A percentile compares a stretch with the other conserved stretches of the same genome.
These are phyloP conservation scores for Aureobasidium melanogenum DNA, from an alignment of 2,329 filamentous ascomycete species.

Conservation along the genomic window DNA sequence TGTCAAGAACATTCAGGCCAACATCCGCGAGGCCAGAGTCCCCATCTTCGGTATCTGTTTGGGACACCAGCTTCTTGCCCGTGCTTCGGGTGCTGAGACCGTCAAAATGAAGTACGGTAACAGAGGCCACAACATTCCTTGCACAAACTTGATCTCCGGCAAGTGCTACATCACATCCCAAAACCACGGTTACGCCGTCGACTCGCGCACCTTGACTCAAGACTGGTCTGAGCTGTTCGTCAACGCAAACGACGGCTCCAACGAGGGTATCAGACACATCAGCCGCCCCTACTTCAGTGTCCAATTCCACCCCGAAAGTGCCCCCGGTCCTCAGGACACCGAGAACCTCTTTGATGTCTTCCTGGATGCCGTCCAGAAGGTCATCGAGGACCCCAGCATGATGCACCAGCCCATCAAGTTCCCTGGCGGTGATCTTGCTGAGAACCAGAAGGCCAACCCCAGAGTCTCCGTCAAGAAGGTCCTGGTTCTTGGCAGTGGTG, in stretches of 20 bases:
- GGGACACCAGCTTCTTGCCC: conserved; percentile 85
- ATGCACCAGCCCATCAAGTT: conserved; percentile 71
- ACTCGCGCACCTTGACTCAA: conserved; percentile 62
- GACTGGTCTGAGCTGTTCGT: conserved; percentile 94
- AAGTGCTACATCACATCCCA: conserved; percentile 98
- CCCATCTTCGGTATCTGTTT: conserved; percentile 96
- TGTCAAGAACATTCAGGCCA: conserved; percentile 66
- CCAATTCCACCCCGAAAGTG: conserved; percentile 98
- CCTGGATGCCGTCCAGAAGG: conserved; percentile 70
- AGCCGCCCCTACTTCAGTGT: conserved; percentile 92
- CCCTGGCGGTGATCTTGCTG: conserved; percentile 71
- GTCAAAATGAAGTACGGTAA: conserved; percentile 99
- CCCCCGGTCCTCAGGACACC: conserved; percentile 87
- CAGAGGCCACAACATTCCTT: conserved; percentile 96
- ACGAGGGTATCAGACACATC: conserved; percentile 89
- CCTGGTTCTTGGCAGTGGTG: conserved; percentile 85
- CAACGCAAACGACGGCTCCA: conserved; percentile 96
- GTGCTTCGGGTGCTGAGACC: conserved; percentile 77
- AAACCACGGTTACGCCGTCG: conserved; percentile 94
- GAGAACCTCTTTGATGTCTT: conserved; percentile 98
- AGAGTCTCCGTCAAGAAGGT: conserved; percentile 87
- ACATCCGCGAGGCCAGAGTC: conserved; percentile 68
- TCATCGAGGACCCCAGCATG: conserved; percentile 56
- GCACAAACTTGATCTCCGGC: conserved; percentile 89
- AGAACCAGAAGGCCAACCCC: conserved; percentile 69